A percentile compares a stretch with the other conserved stretches of the same genome.
phyloP scores from a whole-genome alignment of 148 eudicot species.

The Spergularia bocconei region DNA sequence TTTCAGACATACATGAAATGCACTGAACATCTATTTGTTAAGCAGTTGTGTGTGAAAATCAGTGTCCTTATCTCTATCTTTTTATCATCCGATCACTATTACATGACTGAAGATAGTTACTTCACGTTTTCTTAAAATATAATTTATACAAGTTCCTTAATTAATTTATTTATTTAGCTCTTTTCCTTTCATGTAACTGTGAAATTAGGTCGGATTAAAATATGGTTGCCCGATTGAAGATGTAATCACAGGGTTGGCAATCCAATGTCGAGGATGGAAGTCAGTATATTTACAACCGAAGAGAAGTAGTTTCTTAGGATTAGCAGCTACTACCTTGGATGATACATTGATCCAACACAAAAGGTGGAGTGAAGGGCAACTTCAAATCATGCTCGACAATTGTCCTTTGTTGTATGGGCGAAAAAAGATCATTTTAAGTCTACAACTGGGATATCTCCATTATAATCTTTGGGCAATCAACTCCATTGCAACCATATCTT shows the following conservation, averaged over 20 bases:
- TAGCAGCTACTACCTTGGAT: constrained; percentile 52
- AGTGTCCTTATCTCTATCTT: too few species aligned
- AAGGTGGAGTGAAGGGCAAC: constrained; percentile 90
- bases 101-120: too few species aligned
- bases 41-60: too few species aligned
- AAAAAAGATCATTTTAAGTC: constrained; percentile 44
- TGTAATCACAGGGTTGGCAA: constrained; percentile 71
- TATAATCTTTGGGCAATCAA: constrained; percentile 64
- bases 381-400: constrained; percentile 56
- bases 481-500: constrained; percentile 47
- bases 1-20: too few species aligned
- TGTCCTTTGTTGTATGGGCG: constrained; percentile 61
- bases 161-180: too few species aligned
- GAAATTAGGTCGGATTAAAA: constrained; percentile 65
- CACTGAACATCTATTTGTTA: too few species aligned
- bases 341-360: constrained; percentile 68
- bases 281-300: constrained; percentile 55
- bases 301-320: constrained; percentile 56
- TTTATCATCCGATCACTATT: too few species aligned
- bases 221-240: constrained; percentile 87
- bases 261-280: constrained; percentile 78
- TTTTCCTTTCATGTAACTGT: background rate
- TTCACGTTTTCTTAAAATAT: too few species aligned
- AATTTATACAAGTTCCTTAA: too few species aligned
- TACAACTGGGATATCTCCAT: constrained; percentile 43